These are phyloP conservation scores for Cyathus striatus DNA, from an alignment of 768 basidiomycete genomes.

Conservation along the genomic window DNA sequence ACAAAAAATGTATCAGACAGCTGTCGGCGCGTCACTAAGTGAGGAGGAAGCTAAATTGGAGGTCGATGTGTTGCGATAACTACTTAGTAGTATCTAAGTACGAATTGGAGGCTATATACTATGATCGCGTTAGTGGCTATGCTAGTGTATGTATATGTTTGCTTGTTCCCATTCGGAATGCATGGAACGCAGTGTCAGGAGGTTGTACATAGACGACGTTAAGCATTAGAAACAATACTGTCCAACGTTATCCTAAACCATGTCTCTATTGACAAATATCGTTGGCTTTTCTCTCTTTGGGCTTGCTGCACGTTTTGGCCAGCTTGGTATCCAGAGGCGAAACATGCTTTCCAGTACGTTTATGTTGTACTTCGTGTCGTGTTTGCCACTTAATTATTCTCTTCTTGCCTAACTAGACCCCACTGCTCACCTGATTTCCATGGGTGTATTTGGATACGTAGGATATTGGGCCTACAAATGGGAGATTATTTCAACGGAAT, in stretches of 20 bases:
- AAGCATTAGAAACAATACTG: background rate
- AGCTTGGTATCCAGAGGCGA: conserved; percentile 81
- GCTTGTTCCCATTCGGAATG: conserved; percentile 6
- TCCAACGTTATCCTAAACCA: conserved; percentile 16
- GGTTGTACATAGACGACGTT: background rate
- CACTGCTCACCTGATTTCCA: conserved; percentile 63
- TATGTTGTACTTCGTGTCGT: background rate
- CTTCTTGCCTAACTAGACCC: conserved; percentile 45
- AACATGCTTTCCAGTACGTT: conserved; percentile 76
- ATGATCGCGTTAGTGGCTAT: conserved; percentile 30
- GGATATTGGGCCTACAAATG: conserved; percentile 75
- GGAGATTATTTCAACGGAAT: conserved; percentile 55
- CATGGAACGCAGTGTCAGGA: too few relatives aligned
- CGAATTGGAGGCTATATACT: too few relatives aligned
- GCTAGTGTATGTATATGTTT: conserved; percentile 24
- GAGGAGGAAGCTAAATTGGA: too few relatives aligned
- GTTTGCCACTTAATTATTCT: conserved; percentile 2
- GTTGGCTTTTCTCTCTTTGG: conserved; percentile 80
- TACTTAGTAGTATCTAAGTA: too few relatives aligned
- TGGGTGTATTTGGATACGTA: conserved; percentile 62
- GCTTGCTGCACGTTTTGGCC: conserved; percentile 77
- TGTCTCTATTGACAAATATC: conserved; percentile 65
- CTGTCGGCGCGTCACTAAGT: too few relatives aligned
- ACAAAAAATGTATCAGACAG: too few relatives aligned
- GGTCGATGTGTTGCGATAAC: too few relatives aligned